A percentile compares a stretch with the other conserved stretches of the same genome.
Evolutionary conservation across 2,329 filamentous ascomycete genomes (phyloP).

Genomic region (Emericellopsis atlantica): DNA sequence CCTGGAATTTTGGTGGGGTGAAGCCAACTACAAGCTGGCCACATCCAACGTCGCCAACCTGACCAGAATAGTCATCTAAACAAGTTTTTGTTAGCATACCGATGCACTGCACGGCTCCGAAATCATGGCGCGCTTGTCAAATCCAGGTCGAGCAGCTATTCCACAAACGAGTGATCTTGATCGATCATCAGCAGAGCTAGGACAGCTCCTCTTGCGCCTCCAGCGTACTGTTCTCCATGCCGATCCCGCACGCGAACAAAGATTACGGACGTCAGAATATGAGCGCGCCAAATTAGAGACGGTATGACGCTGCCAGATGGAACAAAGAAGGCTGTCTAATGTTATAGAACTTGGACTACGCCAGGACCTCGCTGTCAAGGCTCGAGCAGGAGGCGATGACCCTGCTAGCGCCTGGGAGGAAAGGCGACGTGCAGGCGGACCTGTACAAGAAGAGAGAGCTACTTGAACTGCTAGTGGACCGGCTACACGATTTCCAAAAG

Average conservation of each 20-base stretch:
- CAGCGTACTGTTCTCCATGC: constrained; percentile 52
- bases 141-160: constrained; percentile 1
- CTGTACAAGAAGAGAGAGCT: constrained; percentile 52
- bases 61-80: no score
- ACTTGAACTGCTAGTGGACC: constrained; percentile 52
- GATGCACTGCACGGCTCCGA: background rate
- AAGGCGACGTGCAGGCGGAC: constrained; percentile 49
- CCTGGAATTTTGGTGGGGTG: background rate
- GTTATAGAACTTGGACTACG: constrained; percentile 70
- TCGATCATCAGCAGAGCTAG: constrained; percentile 34
- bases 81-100: no score
- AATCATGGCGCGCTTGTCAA: constrained; percentile 15
- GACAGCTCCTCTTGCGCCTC: constrained; percentile 51
- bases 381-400: constrained; percentile 56
- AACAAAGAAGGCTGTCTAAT: background rate
- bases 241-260: constrained; percentile 43
- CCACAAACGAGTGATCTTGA: constrained; percentile 7
- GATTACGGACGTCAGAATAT: constrained; percentile 48
- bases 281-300: constrained; percentile 38
- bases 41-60: background rate
- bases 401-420: constrained; percentile 44
- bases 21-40: background rate
- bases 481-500: constrained; percentile 56
- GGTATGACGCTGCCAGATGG: constrained; percentile 26
- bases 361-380: constrained; percentile 53